Percentiles rank a stretch among this genome's conserved stretches.
Conservation (phyloP, 2,329 filamentous ascomycete genomes). For the Fusarium sp. region DNA sequence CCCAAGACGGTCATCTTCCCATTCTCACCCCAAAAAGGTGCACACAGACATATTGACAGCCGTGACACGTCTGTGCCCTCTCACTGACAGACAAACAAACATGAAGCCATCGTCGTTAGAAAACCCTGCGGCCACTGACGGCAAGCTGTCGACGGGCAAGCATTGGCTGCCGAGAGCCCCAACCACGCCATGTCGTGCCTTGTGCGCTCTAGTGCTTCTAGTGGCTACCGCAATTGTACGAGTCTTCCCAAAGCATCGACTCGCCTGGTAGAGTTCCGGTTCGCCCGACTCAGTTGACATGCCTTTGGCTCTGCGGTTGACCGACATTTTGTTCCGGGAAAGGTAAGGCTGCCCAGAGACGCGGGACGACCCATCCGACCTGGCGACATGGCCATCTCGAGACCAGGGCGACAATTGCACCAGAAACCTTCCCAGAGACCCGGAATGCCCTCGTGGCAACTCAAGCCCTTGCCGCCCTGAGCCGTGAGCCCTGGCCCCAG, state of each 20-base stretch:
- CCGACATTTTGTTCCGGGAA: conserved; percentile 21
- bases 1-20: background rate
- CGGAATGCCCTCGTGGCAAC: conserved; percentile 32
- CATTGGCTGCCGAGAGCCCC: conserved; percentile 1
- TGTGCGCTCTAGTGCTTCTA: conserved; percentile 4
- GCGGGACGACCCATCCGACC: conserved; percentile 21
- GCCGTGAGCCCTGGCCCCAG: background rate
- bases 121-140: conserved; percentile 32
- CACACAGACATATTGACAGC: background rate
- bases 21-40: background rate
- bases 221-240: conserved; percentile 14
- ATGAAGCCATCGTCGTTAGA: conserved; percentile 22
- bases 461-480: conserved; percentile 20
- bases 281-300: conserved; percentile 27
- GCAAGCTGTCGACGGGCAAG: background rate
- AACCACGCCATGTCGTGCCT: conserved; percentile 15
- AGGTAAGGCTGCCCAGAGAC: conserved; percentile 24
- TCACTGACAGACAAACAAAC: conserved; percentile 2
- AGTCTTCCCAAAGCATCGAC: conserved; percentile 19
- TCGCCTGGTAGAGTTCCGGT: conserved; percentile 23
- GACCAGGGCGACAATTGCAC: conserved; percentile 13
- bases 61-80: background rate
- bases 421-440: conserved; percentile 26
- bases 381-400: conserved; percentile 20
- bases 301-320: conserved; percentile 12